phyloP scores from a whole-genome alignment of 768 basidiomycete species.

The Boletus pseudopeckii region DNA sequence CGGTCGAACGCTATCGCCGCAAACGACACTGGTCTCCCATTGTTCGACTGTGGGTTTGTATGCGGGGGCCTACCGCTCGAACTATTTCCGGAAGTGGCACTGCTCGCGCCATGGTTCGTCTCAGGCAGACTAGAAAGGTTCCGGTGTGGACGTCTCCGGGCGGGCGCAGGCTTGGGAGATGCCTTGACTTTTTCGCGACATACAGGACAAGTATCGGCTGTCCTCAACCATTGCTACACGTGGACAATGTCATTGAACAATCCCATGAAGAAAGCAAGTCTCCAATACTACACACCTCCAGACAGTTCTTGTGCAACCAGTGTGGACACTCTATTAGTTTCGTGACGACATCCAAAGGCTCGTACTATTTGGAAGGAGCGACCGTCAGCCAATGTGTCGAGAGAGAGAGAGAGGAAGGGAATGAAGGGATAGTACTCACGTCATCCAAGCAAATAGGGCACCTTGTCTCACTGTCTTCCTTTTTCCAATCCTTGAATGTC shows the following conservation, averaged over 20 bases:
- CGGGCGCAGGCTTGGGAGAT: slow-evolving; percentile 21
- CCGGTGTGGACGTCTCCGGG: slow-evolving; percentile 17
- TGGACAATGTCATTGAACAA: slow-evolving; percentile 1
- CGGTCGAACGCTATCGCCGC: slow-evolving; percentile 20
- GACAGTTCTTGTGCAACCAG: slow-evolving; percentile 76
- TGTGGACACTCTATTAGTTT: slow-evolving; percentile 71
- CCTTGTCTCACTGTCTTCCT: slow-evolving; percentile 60
- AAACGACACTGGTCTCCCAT: slow-evolving; percentile 17
- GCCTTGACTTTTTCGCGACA: slow-evolving; percentile 61
- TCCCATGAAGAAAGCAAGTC: not conserved
- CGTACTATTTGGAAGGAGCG: slow-evolving; percentile 47
- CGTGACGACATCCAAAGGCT: slow-evolving; percentile 55
- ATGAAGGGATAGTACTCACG: slow-evolving; percentile 41
- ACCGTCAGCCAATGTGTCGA: not conserved
- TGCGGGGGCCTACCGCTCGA: slow-evolving; percentile 3
- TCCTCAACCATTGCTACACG: slow-evolving; percentile 73
- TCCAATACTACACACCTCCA: slow-evolving; percentile 49
- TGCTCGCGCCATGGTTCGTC: slow-evolving; percentile 6
- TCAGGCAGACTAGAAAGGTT: slow-evolving; percentile 2
- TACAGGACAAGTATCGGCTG: slow-evolving; percentile 76
- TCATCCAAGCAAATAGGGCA: slow-evolving; percentile 87
- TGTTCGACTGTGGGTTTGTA: slow-evolving; percentile 5
- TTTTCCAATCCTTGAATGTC: slow-evolving; percentile 66
- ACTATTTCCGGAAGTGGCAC: not conserved
- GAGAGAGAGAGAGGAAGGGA: not conserved